Conservation (phyloP, 2,329 filamentous ascomycete genomes). For the Pseudonectria foliicola region DNA sequence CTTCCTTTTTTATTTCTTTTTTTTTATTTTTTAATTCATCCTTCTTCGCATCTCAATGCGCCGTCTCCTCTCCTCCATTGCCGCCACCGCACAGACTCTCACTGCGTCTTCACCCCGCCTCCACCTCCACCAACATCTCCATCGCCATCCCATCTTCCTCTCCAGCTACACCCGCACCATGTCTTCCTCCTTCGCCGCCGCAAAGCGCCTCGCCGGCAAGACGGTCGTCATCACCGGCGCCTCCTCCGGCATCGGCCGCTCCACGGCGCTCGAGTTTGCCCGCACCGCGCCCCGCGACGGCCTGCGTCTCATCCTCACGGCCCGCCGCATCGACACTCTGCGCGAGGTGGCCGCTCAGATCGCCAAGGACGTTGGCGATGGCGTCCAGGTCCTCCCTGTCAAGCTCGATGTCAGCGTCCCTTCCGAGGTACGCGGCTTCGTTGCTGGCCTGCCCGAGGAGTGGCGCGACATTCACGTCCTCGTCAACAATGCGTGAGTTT, state of each 20-base stretch:
- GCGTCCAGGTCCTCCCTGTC: conserved; percentile 74
- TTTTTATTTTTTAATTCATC: conserved; percentile 1
- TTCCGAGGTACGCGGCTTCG: conserved; percentile 65
- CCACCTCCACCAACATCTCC: conserved; percentile 8
- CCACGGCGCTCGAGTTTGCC: conserved; percentile 85
- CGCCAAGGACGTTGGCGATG: conserved; percentile 64
- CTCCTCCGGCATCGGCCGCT: conserved; percentile 82
- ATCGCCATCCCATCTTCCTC: conserved; percentile 5
- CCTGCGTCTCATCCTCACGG: conserved; percentile 80
- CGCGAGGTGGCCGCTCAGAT: conserved; percentile 73
- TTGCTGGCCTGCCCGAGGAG: conserved; percentile 66
- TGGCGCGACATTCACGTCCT: conserved; percentile 81
- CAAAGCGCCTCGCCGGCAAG: conserved; percentile 84
- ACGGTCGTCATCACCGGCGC: conserved; percentile 89
- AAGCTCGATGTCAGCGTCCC: conserved; percentile 83
- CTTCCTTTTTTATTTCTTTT: no score
- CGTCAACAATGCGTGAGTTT: conserved; percentile 87
- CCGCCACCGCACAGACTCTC: conserved; percentile 1
- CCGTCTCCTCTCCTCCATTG: conserved; percentile 9
- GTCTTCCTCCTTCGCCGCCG: conserved; percentile 55
- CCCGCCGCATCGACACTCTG: conserved; percentile 74
- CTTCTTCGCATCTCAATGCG: conserved; percentile 7
- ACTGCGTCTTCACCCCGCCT: conserved; percentile 10
- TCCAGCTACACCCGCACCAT: conserved; percentile 29
- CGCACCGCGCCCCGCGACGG: conserved; percentile 69